Evolutionary conservation across 2,329 filamentous ascomycete genomes (phyloP), one percentile per base, ranked within the genome.

Genomic region (Botrytis byssoidea): DNA sequence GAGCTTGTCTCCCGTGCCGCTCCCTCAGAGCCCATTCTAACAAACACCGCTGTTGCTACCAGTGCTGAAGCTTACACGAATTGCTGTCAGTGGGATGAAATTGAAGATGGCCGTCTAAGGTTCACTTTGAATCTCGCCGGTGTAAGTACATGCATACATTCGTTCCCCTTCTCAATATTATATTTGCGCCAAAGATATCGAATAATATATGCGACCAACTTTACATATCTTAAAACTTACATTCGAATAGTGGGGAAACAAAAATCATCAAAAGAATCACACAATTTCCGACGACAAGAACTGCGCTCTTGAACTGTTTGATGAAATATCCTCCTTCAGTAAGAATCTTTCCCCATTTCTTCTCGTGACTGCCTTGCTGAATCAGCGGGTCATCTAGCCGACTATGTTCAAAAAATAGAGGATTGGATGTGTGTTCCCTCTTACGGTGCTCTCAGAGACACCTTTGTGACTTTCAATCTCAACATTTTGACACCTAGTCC

Each of bases 341-440:
- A 10, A 35, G 57, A 60, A 60, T 14, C 20, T 22, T 37, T 60
- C 9, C 3, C 32, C 18, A 60, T 22, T 14, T 35, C 48, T 60
- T 35, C 57, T 60, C 16, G 32, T 60, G 35, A 22, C 7, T 25
- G 20, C 10, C 18, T 5, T 60, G 12, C 57, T 60, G 18, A 60
- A 20, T 12, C 1, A 5, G 10, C 25, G 48, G 48, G 10, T 32
- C 57, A 32, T 60, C 57, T 60, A 60, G 18, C 2, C 7, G 7
- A 20, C 22, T 0, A 3, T 0, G 2, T 2, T 10, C 3, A 9
- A 59, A 20, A 1, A 22, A 3, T 35, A 1, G 2, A 14, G 1
- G 9, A 37, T 2, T 5, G 4, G 32, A 25, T 37, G 5, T 60
- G 32, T 37, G 32, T 60, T 37, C 57, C n/a, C 55, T 57, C 29